Evolutionary conservation across 176 grass and related monocot genomes (phyloP), one percentile per base, ranked within the genome.

Genomic region (Cenchrus purpureus): DNA sequence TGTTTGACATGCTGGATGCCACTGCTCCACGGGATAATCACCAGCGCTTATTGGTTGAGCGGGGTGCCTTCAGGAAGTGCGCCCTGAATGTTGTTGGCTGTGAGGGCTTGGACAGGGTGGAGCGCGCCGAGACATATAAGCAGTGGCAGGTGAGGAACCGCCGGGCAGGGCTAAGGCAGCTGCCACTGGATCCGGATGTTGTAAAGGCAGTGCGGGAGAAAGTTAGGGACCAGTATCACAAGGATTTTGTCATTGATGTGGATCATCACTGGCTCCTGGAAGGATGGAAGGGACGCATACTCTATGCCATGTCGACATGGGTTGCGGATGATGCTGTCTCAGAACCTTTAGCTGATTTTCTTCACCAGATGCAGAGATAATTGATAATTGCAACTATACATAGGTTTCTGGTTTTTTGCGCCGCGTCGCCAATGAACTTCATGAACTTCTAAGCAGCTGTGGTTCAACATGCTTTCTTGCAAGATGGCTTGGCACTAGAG

Each of bases 261-360:
- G 68, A 71, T 71, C 68, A 49, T 7, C 68, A 22, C 12, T 71
- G 68, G 68, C 46, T 71, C 44, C 42, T 71, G 68, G 44, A 71
- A 46, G 68, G 68, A 14, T 71, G 68, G 68, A 71, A 71, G 22
- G 68, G 68, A n/a, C 68, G 68, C 20, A 13, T 71, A n/a, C 68
- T 49, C 68, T 71, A 25, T 71, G 68, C 68, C 44, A 71, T 71
- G 43, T 71, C 68, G 22, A 71, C 68, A 49, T 71, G 68, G 68
- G 71, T 77, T 71, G 88, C 77, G 19, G 82, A 54, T 0, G 62
- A 69, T 69, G 34, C 25, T 9, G 10, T 63, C 49, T 73, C 71
- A 53, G 37, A 86, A 91, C 10, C 51, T 66, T 11, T 25, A 83
- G 72, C 65, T 80, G 66, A 4, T 84, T 90, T 90, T 68, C 42